phyloP scores from a whole-genome alignment of 345 rosid species.

The Zanthoxylum bungeanum region DNA sequence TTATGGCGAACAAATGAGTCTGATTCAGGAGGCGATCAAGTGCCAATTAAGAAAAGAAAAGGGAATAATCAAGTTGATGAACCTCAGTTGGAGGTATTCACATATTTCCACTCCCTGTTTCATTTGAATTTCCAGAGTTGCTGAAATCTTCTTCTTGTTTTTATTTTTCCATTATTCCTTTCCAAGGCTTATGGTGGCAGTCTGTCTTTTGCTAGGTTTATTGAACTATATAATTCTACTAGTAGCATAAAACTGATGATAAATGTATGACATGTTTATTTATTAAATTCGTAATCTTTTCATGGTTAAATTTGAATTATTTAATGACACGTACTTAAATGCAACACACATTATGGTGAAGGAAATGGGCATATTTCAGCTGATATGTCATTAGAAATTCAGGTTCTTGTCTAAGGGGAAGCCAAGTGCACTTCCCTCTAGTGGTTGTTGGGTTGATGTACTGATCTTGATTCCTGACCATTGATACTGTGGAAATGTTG shows the following conservation, averaged over 20 bases:
- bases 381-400: background rate
- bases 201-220: background rate
- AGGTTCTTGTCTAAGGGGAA: background rate
- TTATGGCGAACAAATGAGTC: conserved; percentile 67
- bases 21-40: conserved; percentile 45
- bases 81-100: conserved; percentile 71
- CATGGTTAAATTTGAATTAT: background rate
- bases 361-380: background rate
- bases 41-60: conserved; percentile 81
- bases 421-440: background rate
- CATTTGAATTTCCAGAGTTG: conserved; percentile 8
- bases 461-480: background rate
- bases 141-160: background rate
- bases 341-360: background rate
- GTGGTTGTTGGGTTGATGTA: background rate
- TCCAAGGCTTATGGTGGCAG: background rate
- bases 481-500: background rate
- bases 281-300: background rate
- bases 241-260: background rate
- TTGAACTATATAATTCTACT: background rate
- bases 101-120: background rate
- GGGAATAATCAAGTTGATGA: conserved; percentile 57
- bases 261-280: background rate
- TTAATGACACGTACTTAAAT: background rate
- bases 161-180: background rate